Evolutionary conservation across 2,329 filamentous ascomycete species (phyloP).

Genomic region (Coniochaeta sp.): DNA sequence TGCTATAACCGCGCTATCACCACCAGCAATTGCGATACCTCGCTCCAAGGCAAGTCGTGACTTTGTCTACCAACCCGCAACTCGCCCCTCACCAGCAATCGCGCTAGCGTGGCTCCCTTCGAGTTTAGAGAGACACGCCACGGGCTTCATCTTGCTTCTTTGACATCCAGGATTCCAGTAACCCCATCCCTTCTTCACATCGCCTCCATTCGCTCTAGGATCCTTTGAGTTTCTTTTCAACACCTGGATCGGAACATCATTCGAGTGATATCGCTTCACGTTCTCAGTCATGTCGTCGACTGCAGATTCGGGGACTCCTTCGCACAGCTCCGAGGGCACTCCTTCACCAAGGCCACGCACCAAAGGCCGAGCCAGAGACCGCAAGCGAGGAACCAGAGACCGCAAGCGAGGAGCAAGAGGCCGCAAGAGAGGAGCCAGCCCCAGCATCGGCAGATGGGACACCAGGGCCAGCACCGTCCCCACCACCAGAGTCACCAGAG

Average conservation of each 20-base stretch:
- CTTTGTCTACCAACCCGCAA: not conserved
- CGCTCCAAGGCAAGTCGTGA: not conserved
- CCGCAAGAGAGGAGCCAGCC: not conserved
- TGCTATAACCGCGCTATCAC: too few relatives aligned
- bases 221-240: not conserved
- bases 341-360: too few relatives aligned
- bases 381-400: too few relatives aligned
- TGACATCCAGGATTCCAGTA: not conserved
- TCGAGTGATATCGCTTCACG: not conserved
- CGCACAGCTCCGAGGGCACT: too few relatives aligned
- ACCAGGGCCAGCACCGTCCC: too few relatives aligned
- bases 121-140: not conserved
- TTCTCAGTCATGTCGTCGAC: not conserved
- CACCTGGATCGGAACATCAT: not conserved
- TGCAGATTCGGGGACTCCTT: too few relatives aligned
- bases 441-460: too few relatives aligned
- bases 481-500: too few relatives aligned
- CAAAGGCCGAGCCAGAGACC: too few relatives aligned
- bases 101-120: not conserved
- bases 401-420: too few relatives aligned
- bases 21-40: too few relatives aligned
- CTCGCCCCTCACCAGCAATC: not conserved
- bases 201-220: not conserved
- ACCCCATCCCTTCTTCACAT: not conserved
- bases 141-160: not conserved